phyloP scores from a whole-genome alignment of 306 rosid species.

The Quercus cerris region DNA sequence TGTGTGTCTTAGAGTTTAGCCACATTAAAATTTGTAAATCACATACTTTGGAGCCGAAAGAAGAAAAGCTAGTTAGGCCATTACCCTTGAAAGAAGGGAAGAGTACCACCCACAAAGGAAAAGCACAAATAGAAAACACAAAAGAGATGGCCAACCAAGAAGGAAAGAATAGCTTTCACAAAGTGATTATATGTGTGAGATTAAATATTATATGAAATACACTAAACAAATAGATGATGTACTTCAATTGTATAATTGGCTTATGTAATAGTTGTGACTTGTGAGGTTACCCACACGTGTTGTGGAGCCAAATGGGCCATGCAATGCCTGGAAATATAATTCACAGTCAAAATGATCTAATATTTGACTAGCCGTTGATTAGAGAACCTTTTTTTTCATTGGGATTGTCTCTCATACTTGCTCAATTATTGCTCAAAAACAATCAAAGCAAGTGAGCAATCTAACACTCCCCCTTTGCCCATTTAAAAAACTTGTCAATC shows the following conservation, averaged over 20 bases:
- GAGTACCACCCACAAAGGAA: conserved; percentile 1
- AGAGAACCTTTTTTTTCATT: not conserved
- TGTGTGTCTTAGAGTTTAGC: not conserved
- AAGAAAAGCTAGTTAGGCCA: conserved; percentile 33
- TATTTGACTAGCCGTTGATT: conserved; percentile 9
- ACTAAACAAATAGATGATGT: not conserved
- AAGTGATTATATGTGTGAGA: not conserved
- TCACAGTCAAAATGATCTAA: conserved; percentile 7
- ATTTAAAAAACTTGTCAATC: not conserved
- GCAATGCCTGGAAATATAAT: not conserved
- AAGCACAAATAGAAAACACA: not conserved
- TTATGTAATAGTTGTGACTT: not conserved
- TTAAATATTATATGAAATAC: not conserved
- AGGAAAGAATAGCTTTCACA: conserved; percentile 5
- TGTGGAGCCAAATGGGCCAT: conserved; percentile 14
- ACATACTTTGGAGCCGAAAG: conserved; percentile 60
- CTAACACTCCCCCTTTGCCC: not conserved
- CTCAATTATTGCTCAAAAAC: conserved; percentile 31
- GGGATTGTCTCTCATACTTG: not conserved
- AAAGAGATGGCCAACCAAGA: conserved; percentile 2
- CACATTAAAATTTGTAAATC: conserved; percentile 1
- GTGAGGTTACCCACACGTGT: conserved; percentile 12
- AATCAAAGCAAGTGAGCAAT: not conserved
- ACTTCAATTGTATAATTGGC: not conserved
- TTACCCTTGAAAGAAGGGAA: conserved; percentile 45